Conservation (phyloP, 2,329 filamentous ascomycete species). For the Madurella fahalii region DNA sequence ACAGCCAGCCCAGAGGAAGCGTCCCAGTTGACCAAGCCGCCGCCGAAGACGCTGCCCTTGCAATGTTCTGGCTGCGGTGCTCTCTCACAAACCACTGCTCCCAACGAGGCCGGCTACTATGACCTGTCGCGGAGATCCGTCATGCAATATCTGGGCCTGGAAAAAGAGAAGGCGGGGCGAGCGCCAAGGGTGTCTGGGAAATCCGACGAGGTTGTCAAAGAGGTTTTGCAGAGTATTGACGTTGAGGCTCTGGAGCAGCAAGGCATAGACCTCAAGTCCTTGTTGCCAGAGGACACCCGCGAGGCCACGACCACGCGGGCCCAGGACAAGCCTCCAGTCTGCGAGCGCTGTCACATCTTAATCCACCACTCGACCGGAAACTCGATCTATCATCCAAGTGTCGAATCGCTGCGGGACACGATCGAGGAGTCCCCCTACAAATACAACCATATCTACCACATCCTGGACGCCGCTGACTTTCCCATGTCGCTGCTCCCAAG, state of each 20-base stretch:
- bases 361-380: slow-evolving; percentile 68
- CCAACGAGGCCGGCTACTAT: slow-evolving; percentile 56
- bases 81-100: slow-evolving; percentile 52
- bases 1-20: slow-evolving; percentile 1
- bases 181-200: slow-evolving; percentile 31
- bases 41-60: slow-evolving; percentile 41
- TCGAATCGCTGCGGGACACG: slow-evolving; percentile 76
- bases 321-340: slow-evolving; percentile 54
- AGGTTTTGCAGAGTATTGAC: slow-evolving; percentile 42
- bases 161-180: slow-evolving; percentile 30
- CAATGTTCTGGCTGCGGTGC: slow-evolving; percentile 64
- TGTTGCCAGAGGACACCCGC: slow-evolving; percentile 27
- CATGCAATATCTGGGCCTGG: slow-evolving; percentile 41
- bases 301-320: neutral
- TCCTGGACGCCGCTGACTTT: slow-evolving; percentile 93
- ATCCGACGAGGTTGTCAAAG: slow-evolving; percentile 43
- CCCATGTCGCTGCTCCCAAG: slow-evolving; percentile 86
- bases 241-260: slow-evolving; percentile 40
- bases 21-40: neutral
- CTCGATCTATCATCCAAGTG: slow-evolving; percentile 73
- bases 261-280: slow-evolving; percentile 42
- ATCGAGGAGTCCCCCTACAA: slow-evolving; percentile 85
- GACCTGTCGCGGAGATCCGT: slow-evolving; percentile 49
- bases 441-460: slow-evolving; percentile 91
- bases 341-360: slow-evolving; percentile 82